These are phyloP conservation scores for Phoma sp. DNA, from an alignment of 2,329 filamentous ascomycete genomes.

Conservation along the genomic window DNA sequence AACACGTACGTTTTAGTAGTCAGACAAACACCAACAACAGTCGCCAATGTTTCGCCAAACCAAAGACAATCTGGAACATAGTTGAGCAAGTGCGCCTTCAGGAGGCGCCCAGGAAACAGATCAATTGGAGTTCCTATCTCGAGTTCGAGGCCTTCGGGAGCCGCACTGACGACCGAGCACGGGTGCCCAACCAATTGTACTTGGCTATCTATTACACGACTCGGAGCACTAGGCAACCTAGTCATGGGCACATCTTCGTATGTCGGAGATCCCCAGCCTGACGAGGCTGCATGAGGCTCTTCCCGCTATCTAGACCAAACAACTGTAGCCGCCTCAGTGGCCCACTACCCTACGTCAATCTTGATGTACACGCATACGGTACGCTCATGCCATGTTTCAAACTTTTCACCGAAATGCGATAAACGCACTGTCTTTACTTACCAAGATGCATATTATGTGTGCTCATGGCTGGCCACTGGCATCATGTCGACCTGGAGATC, in stretches of 20 bases:
- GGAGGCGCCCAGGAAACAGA: neutral
- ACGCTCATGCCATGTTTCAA: constrained; percentile 12
- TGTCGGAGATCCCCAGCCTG: neutral
- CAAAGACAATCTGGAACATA: neutral
- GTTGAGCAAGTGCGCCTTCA: neutral
- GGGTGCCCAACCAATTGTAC: neutral
- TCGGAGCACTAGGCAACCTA: constrained; percentile 2
- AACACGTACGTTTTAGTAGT: neutral
- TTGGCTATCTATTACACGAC: constrained; percentile 2
- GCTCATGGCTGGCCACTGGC: neutral
- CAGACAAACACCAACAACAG: neutral
- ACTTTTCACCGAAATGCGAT: neutral
- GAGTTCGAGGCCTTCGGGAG: constrained; percentile 6
- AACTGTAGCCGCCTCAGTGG: neutral
- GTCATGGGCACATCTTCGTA: neutral
- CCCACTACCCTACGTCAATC: constrained; percentile 7
- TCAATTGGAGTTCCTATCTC: neutral
- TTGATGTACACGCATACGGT: constrained; percentile 1
- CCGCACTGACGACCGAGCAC: constrained; percentile 12
- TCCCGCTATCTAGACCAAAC: constrained; percentile 6
- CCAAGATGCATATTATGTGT: constrained; percentile 1
- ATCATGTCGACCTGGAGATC: constrained; percentile 2
- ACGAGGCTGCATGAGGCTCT: constrained; percentile 6
- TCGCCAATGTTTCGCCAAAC: neutral
- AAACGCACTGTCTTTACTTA: constrained; percentile 2